Conservation (phyloP, 2,329 filamentous ascomycete genomes). For the Blumeriella jaapii region DNA sequence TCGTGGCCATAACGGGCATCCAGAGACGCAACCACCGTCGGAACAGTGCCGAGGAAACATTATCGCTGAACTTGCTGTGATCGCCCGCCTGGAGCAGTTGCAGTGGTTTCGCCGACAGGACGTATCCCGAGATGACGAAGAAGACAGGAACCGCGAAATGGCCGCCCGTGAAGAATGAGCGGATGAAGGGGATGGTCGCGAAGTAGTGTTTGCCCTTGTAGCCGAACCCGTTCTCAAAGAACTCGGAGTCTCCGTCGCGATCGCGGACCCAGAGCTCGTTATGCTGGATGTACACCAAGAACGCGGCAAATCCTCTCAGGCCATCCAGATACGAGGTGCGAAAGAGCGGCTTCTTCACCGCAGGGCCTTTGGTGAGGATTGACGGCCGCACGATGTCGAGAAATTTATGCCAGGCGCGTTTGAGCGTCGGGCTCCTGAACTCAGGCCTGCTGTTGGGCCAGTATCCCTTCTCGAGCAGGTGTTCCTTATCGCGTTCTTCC, state of each 20-base stretch:
- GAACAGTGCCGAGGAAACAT: slow-evolving; percentile 36
- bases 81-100: slow-evolving; percentile 30
- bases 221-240: slow-evolving; percentile 24
- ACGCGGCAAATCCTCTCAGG: slow-evolving; percentile 35
- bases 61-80: slow-evolving; percentile 28
- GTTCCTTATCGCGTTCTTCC: too few relatives aligned
- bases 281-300: slow-evolving; percentile 37
- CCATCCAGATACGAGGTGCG: slow-evolving; percentile 37
- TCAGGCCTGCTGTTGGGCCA: too few relatives aligned
- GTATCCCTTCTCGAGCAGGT: too few relatives aligned
- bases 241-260: slow-evolving; percentile 5
- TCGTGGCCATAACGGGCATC: slow-evolving; percentile 33
- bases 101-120: slow-evolving; percentile 34
- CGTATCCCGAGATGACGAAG: slow-evolving; percentile 40
- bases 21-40: slow-evolving; percentile 36
- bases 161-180: slow-evolving; percentile 48
- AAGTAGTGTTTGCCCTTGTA: slow-evolving; percentile 26
- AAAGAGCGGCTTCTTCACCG: slow-evolving; percentile 4
- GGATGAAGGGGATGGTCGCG: slow-evolving; percentile 42
- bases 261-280: slow-evolving; percentile 29
- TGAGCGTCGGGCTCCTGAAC: too few relatives aligned
- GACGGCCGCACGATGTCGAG: slow-evolving; percentile 1
- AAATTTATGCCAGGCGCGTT: not conserved
- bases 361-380: slow-evolving; percentile 1
- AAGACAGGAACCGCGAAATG: slow-evolving; percentile 45